Percentiles rank a stretch among this genome's conserved stretches.
Evolutionary conservation across 2,329 filamentous ascomycete genomes (phyloP).

Genomic region (Pseudocercospora crystallina): DNA sequence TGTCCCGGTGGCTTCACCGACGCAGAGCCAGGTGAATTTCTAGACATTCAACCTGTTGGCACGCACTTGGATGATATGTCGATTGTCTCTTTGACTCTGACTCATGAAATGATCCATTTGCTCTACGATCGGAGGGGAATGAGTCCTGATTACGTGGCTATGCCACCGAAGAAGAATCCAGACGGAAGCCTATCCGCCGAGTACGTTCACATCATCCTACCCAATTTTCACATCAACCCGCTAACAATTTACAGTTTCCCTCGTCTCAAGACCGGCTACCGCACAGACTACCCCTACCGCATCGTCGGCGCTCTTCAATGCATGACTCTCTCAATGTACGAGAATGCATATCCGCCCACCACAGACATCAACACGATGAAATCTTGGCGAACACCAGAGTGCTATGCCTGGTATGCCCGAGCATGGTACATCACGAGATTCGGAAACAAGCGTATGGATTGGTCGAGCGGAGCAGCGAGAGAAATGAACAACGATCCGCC

Average conservation of each 20-base stretch:
- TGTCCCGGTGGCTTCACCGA: background rate
- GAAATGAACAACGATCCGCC: no score
- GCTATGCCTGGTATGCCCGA: slow-evolving; percentile 1
- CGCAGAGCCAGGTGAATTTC: background rate
- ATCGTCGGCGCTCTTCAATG: background rate
- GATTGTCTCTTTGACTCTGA: background rate
- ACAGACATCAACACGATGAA: background rate
- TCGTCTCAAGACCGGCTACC: background rate
- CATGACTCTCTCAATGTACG: slow-evolving; percentile 2
- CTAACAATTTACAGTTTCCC: background rate
- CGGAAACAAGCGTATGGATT: background rate
- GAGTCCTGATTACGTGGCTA: background rate
- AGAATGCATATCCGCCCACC: background rate
- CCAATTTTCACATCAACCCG: no score
- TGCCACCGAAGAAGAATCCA: background rate
- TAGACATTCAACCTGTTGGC: background rate
- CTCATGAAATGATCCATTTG: slow-evolving; percentile 1
- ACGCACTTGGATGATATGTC: background rate
- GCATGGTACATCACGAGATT: background rate
- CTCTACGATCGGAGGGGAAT: background rate
- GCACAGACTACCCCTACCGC: background rate
- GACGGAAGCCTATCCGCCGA: background rate
- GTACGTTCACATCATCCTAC: no score
- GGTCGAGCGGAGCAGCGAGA: background rate
- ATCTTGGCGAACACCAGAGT: slow-evolving; percentile 4